Evolutionary conservation across 2,329 filamentous ascomycete species (phyloP), one percentile per base, ranked within the genome.

Genomic region (Graphiopsis chlorocephala): DNA sequence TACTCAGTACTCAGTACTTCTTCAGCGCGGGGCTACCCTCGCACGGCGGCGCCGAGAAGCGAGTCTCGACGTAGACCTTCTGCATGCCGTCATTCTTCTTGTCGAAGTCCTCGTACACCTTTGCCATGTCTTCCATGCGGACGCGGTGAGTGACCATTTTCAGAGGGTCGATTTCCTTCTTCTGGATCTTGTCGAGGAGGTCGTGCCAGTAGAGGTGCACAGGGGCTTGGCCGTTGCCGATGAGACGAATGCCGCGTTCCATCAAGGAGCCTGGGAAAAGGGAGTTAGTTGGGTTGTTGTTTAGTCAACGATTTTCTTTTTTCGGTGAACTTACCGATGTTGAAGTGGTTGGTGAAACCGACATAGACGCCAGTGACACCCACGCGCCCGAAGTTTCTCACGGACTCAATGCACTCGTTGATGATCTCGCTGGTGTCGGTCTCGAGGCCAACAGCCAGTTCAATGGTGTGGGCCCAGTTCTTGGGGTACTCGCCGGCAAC

Each of bases 181-280:
- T 82, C 71, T 88, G 84, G 67, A 96, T 90, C 74, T 82, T 82
- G 67, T 85, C 79, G 53, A 95, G 81, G n/a, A 96, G 81, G 3
- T 90, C 85, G 26, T 92, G 83, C 92, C 91, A 96, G 79, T 96
- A 95, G 72, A 88, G 86, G 72, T 94, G 91, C 0, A 96, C 91
- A 0, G 92, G 92, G 2, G 86, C 86, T 73, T 88, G 86, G 4
- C 86, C 86, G 69, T 88, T 88, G 48, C 86, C 86, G 68, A 87
- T 93, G 52, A 96, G 84, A 1, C 90, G 88, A 69, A 96, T 87
- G n/a, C 92, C 92, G 33, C 90, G 88, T 78, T 96, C 87, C 92
- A 96, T 96, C 15, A 96, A 74, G 0, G 90, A 88, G 11, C 92
- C 90, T 53, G 42, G 26, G 25, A 35, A 26, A 5, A 2, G 15